Percentiles rank a stretch among this genome's conserved stretches.
Conservation (phyloP, 2,329 filamentous ascomycete genomes). For the Aspergillus oerlinghausenensis region DNA sequence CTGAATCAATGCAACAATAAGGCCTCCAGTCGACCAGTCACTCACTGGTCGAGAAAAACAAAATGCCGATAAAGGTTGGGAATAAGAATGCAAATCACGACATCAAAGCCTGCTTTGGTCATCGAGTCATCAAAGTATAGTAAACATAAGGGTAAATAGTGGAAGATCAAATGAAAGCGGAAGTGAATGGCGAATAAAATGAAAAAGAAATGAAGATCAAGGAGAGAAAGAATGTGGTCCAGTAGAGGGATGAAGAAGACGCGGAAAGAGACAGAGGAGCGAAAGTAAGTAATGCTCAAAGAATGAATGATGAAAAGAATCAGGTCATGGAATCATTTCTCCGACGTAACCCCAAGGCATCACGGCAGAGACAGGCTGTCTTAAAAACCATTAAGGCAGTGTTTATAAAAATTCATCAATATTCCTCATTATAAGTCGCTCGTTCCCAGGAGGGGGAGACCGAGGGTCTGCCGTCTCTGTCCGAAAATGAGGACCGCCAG, state of each 20-base stretch:
- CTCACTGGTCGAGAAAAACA: conserved; percentile 3
- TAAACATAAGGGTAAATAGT: conserved; percentile 9
- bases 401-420: conserved; percentile 43
- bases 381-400: conserved; percentile 7
- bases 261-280: neutral
- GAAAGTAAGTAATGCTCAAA: conserved; percentile 18
- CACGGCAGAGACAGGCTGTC: neutral
- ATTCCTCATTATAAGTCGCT: conserved; percentile 41
- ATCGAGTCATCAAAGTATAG: conserved; percentile 28
- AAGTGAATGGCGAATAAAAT: conserved; percentile 8
- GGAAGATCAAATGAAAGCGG: conserved; percentile 8
- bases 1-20: conserved; percentile 6
- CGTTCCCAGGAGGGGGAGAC: conserved; percentile 36
- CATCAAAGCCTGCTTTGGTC: conserved; percentile 42
- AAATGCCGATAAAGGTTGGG: conserved; percentile 8
- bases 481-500: conserved; percentile 14
- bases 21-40: neutral
- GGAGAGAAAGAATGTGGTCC: neutral
- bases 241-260: neutral
- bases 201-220: conserved; percentile 9
- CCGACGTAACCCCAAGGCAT: conserved; percentile 7
- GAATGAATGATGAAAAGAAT: conserved; percentile 5
- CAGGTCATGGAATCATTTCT: conserved; percentile 30
- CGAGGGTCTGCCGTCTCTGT: conserved; percentile 31
- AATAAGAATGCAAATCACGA: conserved; percentile 21